Evolutionary conservation across 148 eudicot genomes (phyloP).

Genomic region (Diospyros kaki): DNA sequence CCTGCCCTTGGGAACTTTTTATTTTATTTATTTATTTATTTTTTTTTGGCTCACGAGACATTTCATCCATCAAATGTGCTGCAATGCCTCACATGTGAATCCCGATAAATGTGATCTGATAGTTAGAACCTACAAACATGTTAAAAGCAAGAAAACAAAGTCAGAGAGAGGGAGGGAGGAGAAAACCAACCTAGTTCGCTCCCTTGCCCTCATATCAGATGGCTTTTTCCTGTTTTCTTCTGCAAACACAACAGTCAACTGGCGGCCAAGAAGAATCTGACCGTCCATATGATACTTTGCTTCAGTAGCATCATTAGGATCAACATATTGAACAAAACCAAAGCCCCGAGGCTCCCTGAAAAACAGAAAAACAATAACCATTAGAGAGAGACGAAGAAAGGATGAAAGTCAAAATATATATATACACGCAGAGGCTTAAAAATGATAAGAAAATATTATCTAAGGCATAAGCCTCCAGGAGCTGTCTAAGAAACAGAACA

Average conservation of each 20-base stretch:
- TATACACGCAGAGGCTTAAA: not conserved
- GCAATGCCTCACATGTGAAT: not conserved
- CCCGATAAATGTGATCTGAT: no score
- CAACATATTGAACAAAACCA: constrained; percentile 93
- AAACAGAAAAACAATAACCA: not conserved
- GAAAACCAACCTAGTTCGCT: constrained; percentile 38
- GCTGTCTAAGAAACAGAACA: constrained; percentile 10
- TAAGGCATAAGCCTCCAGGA: constrained; percentile 4
- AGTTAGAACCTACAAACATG: no score
- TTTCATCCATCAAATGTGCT: not conserved
- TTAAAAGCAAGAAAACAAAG: not conserved
- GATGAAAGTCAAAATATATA: not conserved
- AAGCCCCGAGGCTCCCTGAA: constrained; percentile 94
- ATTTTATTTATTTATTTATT: no score
- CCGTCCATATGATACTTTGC: constrained; percentile 98
- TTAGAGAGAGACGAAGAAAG: constrained; percentile 16
- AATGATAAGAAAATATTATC: constrained; percentile 1
- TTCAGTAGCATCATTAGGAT: constrained; percentile 90
- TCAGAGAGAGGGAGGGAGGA: not conserved
- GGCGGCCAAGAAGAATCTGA: constrained; percentile 67
- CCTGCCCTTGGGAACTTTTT: not conserved
- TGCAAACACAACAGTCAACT: constrained; percentile 91
- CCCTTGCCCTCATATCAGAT: constrained; percentile 67
- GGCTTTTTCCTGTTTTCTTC: constrained; percentile 97
- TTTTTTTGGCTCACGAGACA: not conserved